phyloP scores from a whole-genome alignment of 2,329 filamentous ascomycete species.

The Beauveria caledonica region DNA sequence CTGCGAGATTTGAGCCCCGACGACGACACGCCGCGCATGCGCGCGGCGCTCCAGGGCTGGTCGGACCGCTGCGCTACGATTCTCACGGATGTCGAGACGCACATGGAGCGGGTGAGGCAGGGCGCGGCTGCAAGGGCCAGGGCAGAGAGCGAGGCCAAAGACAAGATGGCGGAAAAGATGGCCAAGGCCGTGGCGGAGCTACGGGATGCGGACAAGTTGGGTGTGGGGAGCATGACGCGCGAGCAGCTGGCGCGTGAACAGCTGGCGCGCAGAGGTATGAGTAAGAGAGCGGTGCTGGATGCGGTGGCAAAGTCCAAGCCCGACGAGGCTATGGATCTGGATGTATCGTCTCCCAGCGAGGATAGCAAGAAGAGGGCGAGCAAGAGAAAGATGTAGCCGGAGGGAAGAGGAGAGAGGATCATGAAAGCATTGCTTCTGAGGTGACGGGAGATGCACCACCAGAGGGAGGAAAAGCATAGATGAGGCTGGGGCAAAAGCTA shows the following conservation, averaged over 20 bases:
- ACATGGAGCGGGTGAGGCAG: constrained; percentile 59
- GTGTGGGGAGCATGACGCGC: constrained; percentile 23
- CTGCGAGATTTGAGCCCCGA: constrained; percentile 77
- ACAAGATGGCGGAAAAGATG: constrained; percentile 27
- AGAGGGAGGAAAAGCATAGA: neutral
- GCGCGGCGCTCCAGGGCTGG: constrained; percentile 61
- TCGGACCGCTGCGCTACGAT: constrained; percentile 67
- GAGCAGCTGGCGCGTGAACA: constrained; percentile 8
- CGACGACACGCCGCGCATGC: constrained; percentile 59
- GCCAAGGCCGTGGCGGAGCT: too few relatives aligned
- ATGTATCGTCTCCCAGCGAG: constrained; percentile 40
- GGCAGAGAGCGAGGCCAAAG: constrained; percentile 39
- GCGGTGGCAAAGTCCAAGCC: constrained; percentile 28
- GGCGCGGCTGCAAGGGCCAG: constrained; percentile 49
- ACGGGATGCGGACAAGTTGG: constrained; percentile 32
- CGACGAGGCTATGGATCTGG: constrained; percentile 48
- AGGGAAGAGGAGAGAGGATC: neutral
- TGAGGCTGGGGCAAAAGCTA: neutral
- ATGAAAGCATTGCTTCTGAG: neutral
- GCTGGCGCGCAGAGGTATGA: constrained; percentile 17
- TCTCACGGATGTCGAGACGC: constrained; percentile 64
- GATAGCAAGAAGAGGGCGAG: constrained; percentile 43
- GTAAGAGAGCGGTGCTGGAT: constrained; percentile 34
- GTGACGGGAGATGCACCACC: neutral
- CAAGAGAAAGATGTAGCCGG: constrained; percentile 43